Percentiles rank a stretch among this genome's conserved stretches.
These are phyloP conservation scores for Penicillium sp. DNA, from an alignment of 2,329 filamentous ascomycete species.

Conservation along the genomic window DNA sequence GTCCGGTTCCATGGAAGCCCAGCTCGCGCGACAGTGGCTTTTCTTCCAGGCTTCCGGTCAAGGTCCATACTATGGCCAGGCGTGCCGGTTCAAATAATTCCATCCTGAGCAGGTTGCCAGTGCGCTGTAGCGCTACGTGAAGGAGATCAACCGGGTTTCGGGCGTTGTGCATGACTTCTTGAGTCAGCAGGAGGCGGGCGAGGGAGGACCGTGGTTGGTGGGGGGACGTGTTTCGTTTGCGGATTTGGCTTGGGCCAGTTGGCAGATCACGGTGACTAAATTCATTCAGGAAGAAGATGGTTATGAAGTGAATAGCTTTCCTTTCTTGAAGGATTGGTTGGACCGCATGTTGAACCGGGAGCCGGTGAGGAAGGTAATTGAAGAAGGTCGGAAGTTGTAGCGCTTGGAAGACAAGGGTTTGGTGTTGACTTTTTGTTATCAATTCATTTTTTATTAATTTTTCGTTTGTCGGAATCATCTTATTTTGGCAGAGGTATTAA, in stretches of 20 bases:
- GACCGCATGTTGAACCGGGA: conserved; percentile 11
- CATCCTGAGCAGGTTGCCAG: conserved; percentile 32
- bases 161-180: neutral
- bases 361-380: conserved; percentile 4
- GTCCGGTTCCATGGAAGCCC: conserved; percentile 34
- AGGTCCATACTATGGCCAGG: conserved; percentile 52
- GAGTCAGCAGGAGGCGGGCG: neutral
- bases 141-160: neutral
- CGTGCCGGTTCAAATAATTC: conserved; percentile 43
- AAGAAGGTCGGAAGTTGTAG: neutral
- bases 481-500: too few relatives aligned
- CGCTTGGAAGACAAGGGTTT: neutral
- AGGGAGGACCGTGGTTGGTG: neutral
- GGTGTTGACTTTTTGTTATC: neutral
- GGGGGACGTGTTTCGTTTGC: neutral
- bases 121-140: neutral
- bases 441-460: too few relatives aligned
- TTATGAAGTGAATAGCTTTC: conserved; percentile 3
- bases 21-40: conserved; percentile 46
- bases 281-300: conserved; percentile 6
- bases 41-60: conserved; percentile 49
- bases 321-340: conserved; percentile 14
- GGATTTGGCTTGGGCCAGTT: neutral
- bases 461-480: too few relatives aligned
- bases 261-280: neutral